Conservation (phyloP, 257 asterid species). For the Plectranthus barbatus region DNA sequence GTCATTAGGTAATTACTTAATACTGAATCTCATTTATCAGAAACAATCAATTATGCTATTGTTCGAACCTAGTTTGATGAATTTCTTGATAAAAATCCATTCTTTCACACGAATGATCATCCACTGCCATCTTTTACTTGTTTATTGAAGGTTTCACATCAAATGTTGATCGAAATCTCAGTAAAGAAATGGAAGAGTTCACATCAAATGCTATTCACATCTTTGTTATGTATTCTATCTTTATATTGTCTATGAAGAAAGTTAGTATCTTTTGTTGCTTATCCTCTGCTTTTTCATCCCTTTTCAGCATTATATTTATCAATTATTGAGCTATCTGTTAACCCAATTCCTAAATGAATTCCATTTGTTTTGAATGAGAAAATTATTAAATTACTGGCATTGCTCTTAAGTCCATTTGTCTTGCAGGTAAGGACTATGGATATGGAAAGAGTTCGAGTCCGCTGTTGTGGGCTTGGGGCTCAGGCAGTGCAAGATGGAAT, state of each 20-base stretch:
- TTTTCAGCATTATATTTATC: background rate
- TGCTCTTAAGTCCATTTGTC: background rate
- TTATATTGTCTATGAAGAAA: no score
- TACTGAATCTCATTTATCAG: background rate
- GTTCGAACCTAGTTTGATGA: no score
- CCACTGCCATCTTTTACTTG: no score
- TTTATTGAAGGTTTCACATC: background rate
- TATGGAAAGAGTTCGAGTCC: constrained; percentile 48
- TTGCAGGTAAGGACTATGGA: constrained; percentile 38
- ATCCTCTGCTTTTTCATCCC: background rate
- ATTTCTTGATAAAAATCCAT: background rate
- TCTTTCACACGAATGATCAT: background rate
- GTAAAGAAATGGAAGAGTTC: no score
- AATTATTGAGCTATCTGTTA: no score
- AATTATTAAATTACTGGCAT: background rate
- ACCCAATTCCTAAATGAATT: background rate
- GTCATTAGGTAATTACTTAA: constrained; percentile 35
- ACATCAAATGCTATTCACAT: no score
- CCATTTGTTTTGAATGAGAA: no score
- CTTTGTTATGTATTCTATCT: background rate
- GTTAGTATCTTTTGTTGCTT: background rate
- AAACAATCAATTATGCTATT: no score
- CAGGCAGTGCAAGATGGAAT: constrained; percentile 72
- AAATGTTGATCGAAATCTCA: background rate
- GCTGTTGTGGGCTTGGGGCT: constrained; percentile 61